These are phyloP conservation scores for Magnusiomyces tetraspermus DNA, from an alignment of 1,139 yeast species.

Conservation along the genomic window DNA sequence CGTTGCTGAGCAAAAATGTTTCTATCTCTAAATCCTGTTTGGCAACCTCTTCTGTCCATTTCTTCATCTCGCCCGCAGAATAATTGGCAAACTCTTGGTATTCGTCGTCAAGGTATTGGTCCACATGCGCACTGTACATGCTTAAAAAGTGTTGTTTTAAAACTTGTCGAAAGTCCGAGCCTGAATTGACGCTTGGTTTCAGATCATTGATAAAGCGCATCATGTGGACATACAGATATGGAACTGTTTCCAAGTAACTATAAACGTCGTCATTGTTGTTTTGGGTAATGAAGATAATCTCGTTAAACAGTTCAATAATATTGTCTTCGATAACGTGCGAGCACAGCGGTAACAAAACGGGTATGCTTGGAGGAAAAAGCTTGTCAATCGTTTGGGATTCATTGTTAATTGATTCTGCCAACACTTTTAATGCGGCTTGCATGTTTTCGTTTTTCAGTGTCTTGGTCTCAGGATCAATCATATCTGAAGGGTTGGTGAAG, in stretches of 20 bases:
- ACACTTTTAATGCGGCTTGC: constrained; percentile 26
- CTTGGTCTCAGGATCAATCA: constrained; percentile 22
- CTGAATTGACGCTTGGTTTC: constrained; percentile 4
- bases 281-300: constrained; percentile 17
- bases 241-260: constrained; percentile 12
- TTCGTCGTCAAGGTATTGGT: constrained; percentile 10
- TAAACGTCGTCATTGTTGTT: background rate
- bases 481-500: constrained; percentile 13
- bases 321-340: constrained; percentile 33
- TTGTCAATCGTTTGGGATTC: constrained; percentile 33
- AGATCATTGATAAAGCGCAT: constrained; percentile 15
- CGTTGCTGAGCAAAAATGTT: constrained; percentile 36
- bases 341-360: constrained; percentile 27
- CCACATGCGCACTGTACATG: constrained; percentile 10
- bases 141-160: constrained; percentile 11
- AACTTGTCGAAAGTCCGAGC: constrained; percentile 6
- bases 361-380: constrained; percentile 26
- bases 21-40: constrained; percentile 36
- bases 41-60: constrained; percentile 31
- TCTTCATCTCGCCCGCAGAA: background rate
- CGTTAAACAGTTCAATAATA: constrained; percentile 27
- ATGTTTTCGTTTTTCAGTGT: constrained; percentile 30
- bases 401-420: constrained; percentile 32
- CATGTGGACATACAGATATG: constrained; percentile 11
- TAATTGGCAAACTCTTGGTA: constrained; percentile 8